Evolutionary conservation across 2,329 filamentous ascomycete species (phyloP).

Genomic region (Neurospora sp.): DNA sequence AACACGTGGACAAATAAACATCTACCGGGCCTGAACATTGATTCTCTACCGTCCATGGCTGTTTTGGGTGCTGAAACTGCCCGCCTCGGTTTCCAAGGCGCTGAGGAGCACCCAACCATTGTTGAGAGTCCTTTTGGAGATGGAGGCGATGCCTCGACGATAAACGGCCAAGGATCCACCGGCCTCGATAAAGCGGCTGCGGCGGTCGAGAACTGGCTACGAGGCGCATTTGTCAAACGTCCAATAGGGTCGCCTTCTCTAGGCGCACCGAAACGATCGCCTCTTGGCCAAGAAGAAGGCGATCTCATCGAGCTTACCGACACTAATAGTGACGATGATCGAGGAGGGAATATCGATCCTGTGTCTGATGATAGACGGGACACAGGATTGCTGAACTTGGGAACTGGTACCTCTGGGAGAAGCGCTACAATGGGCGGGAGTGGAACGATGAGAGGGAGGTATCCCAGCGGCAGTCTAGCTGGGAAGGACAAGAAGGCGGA

Average conservation of each 20-base stretch:
- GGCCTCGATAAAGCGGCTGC: slow-evolving; percentile 75
- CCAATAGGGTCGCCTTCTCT: slow-evolving; percentile 35
- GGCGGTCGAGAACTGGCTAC: slow-evolving; percentile 81
- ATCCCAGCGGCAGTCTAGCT: slow-evolving; percentile 8
- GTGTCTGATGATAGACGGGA: slow-evolving; percentile 1
- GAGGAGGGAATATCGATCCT: slow-evolving; percentile 4
- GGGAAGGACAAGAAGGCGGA: slow-evolving; percentile 38
- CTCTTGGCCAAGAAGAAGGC: slow-evolving; percentile 16
- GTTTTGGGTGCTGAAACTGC: slow-evolving; percentile 52
- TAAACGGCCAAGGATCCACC: slow-evolving; percentile 34
- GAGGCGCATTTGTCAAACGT: slow-evolving; percentile 64
- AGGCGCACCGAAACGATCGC: slow-evolving; percentile 19
- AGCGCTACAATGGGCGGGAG: slow-evolving; percentile 27
- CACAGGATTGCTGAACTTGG: slow-evolving; percentile 8
- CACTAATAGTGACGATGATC: slow-evolving; percentile 18
- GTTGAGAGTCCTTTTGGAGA: slow-evolving; percentile 43
- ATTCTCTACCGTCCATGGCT: slow-evolving; percentile 56
- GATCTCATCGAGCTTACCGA: slow-evolving; percentile 22
- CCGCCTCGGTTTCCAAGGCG: slow-evolving; percentile 41
- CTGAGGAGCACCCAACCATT: slow-evolving; percentile 28
- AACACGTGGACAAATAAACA: slow-evolving; percentile 80
- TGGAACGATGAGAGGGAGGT: slow-evolving; percentile 24
- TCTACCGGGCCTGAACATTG: slow-evolving; percentile 66
- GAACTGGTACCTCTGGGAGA: slow-evolving; percentile 26
- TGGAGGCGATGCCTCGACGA: slow-evolving; percentile 30